phyloP scores from a whole-genome alignment of 2,329 filamentous ascomycete genomes.

The Alternaria gansuensis region DNA sequence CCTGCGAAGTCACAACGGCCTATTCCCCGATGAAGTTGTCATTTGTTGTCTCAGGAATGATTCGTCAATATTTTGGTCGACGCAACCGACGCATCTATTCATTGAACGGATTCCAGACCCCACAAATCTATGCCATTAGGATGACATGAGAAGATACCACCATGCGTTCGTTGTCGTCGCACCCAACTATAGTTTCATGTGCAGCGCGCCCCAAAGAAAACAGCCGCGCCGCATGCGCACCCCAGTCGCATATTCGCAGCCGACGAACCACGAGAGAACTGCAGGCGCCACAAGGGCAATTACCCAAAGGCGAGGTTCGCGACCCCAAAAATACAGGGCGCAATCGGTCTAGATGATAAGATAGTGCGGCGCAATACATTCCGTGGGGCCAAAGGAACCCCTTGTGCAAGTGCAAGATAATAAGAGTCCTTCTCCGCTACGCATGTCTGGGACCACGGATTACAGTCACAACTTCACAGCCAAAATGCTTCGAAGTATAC shows the following conservation, averaged over 20 bases:
- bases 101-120: background rate
- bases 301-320: slow-evolving; percentile 6
- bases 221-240: slow-evolving; percentile 16
- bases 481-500: slow-evolving; percentile 8
- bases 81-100: background rate
- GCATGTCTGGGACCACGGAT: background rate
- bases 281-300: slow-evolving; percentile 18
- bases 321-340: slow-evolving; percentile 14
- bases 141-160: background rate
- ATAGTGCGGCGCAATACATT: background rate
- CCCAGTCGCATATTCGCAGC: slow-evolving; percentile 8
- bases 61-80: background rate
- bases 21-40: background rate
- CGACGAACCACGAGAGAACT: slow-evolving; percentile 19
- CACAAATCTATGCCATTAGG: background rate
- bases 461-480: background rate
- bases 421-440: background rate
- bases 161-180: background rate
- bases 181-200: slow-evolving; percentile 17
- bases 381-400: background rate
- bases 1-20: background rate
- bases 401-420: background rate
- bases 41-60: background rate
- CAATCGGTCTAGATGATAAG: background rate
- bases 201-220: slow-evolving; percentile 2